Base-by-base conservation (phyloP, 2,329 filamentous ascomycete genomes). In the Emmonsiellopsis sp. region DNA sequence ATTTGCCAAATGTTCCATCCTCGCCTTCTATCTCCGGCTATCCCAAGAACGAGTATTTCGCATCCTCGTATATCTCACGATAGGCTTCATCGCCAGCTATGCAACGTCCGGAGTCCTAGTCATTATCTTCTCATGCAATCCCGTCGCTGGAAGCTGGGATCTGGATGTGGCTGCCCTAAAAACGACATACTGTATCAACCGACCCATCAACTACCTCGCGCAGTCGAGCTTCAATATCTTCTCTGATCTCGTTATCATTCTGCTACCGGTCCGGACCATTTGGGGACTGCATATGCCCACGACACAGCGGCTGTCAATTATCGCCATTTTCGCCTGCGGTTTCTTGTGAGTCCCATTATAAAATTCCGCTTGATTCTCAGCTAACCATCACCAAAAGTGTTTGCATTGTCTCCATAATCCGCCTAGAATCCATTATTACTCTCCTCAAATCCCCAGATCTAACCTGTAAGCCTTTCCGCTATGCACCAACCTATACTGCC, bases 181-280 rank as follows among this genome's bases (percentile, higher is more conserved):
- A 9, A 39, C 36, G 13, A 39, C 36, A 39, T 39, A 39, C 36
- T 44, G 42, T 8, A 14, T 44, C 42, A 44, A 44, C 14, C 14
- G 27, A 11, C 21, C 21, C 7, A 21, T 27, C 21, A 33, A 48
- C 27, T 48, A 48, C 14, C 10, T 33, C 13, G 45, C 45, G 9
- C 45, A 48, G 32, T 9, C 45, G 8, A 42, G 54, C 10, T 58
- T 60, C 34, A 58, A 60, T 46, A 58, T 55, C 3, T 52, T 57
- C 6, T 55, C 57, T 36, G 58, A 60, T 47, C 57, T 53, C 40
- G 42, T 53, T 6, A 57, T 58, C 10, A 49, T 59, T 5, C 17
- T 58, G 34, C 42, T 59, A 42, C 57, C 57, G 7, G 43, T 59
- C 13, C 49, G 51, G 31, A 44, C 55, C 7, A 53, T 53, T 34